Evolutionary conservation across 306 rosid genomes (phyloP).

Genomic region (Lupinus albus): DNA sequence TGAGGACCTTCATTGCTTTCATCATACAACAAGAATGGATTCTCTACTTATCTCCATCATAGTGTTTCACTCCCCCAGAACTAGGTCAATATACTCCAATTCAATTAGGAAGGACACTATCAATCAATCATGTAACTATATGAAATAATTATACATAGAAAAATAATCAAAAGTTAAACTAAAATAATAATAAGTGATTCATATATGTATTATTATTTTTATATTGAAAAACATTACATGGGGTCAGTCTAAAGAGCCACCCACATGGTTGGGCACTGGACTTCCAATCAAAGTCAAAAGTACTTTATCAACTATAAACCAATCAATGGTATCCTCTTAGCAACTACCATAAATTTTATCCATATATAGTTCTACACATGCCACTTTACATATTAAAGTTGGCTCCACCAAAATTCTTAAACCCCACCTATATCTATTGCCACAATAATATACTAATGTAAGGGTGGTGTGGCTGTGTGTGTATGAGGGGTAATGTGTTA

Average conservation of each 20-base stretch:
- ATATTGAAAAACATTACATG: neutral
- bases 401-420: neutral
- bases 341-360: neutral
- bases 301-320: neutral
- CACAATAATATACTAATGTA: neutral
- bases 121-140: too few relatives aligned
- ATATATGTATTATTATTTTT: too few relatives aligned
- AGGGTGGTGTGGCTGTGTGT: neutral
- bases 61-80: too few relatives aligned
- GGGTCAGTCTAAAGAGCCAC: conserved; percentile 17
- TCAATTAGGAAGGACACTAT: too few relatives aligned
- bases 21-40: too few relatives aligned
- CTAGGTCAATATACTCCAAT: too few relatives aligned
- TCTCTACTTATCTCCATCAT: too few relatives aligned
- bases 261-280: conserved; percentile 38
- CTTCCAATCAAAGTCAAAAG: conserved; percentile 41
- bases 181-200: too few relatives aligned
- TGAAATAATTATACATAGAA: too few relatives aligned
- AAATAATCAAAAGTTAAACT: too few relatives aligned
- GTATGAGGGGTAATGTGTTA: too few relatives aligned
- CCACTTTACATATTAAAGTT: neutral
- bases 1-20: too few relatives aligned
- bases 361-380: neutral
- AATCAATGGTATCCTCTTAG: neutral
- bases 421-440: neutral